phyloP scores from a whole-genome alignment of 208 protist species.

The Trypanosoma brucei region DNA sequence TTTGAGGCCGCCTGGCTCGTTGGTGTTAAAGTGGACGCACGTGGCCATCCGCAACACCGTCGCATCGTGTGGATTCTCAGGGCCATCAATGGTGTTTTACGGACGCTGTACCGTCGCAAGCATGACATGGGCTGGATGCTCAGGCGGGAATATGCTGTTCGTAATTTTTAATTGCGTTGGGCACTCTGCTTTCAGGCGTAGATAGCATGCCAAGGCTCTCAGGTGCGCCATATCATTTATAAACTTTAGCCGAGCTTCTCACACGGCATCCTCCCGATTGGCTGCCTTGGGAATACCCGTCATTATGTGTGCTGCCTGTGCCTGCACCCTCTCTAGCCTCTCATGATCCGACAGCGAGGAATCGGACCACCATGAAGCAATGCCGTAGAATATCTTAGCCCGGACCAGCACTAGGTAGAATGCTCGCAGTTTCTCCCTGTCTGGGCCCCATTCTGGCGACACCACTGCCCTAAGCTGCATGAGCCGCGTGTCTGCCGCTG shows the following conservation, averaged over 20 bases:
- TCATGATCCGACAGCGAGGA: neutral
- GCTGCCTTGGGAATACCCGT: neutral
- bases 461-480: slow-evolving; percentile 5
- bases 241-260: neutral
- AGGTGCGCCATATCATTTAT: neutral
- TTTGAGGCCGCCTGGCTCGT: neutral
- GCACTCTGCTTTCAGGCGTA: neutral
- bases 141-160: neutral
- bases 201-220: neutral
- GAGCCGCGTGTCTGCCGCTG: neutral
- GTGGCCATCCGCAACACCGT: slow-evolving; percentile 3
- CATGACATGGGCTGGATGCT: neutral
- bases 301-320: slow-evolving; percentile 1
- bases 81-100: neutral
- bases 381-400: slow-evolving; percentile 7
- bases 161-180: neutral
- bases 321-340: neutral
- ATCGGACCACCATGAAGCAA: slow-evolving; percentile 4
- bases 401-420: slow-evolving; percentile 9
- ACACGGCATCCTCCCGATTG: neutral
- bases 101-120: neutral
- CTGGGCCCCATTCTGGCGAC: slow-evolving; percentile 6
- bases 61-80: neutral
- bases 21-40: neutral
- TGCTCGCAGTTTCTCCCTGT: neutral